Percentiles rank a stretch among this genome's conserved stretches.
Conservation (phyloP, 169 alveolate genomes). For the Plasmodium inui region DNA sequence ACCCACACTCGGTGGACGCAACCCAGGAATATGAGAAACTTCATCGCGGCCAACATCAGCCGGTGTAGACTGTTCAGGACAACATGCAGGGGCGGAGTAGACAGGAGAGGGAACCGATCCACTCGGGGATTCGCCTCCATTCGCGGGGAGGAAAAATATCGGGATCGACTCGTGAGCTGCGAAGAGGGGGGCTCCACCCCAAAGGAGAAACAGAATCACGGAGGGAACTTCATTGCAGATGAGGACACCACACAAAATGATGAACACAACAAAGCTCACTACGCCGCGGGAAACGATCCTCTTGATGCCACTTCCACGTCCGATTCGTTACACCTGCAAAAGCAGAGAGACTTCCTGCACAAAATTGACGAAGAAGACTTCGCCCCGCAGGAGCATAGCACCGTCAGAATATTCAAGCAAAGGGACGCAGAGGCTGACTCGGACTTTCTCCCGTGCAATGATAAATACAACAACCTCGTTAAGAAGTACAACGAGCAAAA, state of each 20-base stretch:
- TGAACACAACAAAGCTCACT: not conserved
- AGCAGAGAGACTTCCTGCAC: slow-evolving; percentile 31
- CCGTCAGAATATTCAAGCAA: slow-evolving; percentile 32
- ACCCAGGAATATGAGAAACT: not conserved
- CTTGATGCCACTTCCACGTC: not conserved
- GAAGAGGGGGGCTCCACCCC: not conserved
- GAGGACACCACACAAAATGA: not conserved
- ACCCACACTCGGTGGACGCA: not conserved
- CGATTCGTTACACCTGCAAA: slow-evolving; percentile 1
- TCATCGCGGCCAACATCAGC: not conserved
- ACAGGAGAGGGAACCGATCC: not conserved
- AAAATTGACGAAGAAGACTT: slow-evolving; percentile 30
- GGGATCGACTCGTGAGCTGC: not conserved
- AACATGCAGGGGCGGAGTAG: not conserved
- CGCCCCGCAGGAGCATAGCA: slow-evolving; percentile 20
- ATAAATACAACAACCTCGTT: slow-evolving; percentile 22
- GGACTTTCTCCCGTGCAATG: slow-evolving; percentile 28
- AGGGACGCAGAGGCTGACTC: not conserved
- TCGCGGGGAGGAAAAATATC: not conserved
- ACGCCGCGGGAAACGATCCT: not conserved
- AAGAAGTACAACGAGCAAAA: slow-evolving; percentile 20
- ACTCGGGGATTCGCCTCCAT: no score
- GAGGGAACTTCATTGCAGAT: not conserved
- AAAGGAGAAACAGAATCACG: not conserved
- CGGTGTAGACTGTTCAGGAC: not conserved